Percentiles rank a stretch among this genome's conserved stretches.
phyloP scores from a whole-genome alignment of 1,139 yeast genomes.

The Saccharomycopsis hybrid region DNA sequence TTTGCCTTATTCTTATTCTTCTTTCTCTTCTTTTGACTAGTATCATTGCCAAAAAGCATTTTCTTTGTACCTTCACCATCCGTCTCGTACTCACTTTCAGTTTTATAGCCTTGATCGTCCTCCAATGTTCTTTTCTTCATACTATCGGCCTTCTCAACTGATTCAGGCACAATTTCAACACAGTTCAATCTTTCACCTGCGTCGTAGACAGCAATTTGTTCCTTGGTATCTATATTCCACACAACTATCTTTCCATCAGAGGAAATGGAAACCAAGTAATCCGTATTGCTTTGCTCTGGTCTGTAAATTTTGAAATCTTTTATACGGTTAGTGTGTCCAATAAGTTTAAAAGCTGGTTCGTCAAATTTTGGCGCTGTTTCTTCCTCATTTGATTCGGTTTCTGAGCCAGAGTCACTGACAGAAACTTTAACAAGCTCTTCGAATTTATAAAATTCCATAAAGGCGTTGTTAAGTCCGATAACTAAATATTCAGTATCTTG shows the following conservation, averaged over 20 bases:
- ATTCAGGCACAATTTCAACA: slow-evolving; percentile 70
- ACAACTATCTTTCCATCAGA: slow-evolving; percentile 91
- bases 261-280: slow-evolving; percentile 71
- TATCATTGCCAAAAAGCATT: slow-evolving; percentile 33
- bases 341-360: slow-evolving; percentile 49
- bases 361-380: slow-evolving; percentile 24
- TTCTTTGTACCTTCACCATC: slow-evolving; percentile 35
- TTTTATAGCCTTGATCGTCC: slow-evolving; percentile 41
- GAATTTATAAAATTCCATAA: slow-evolving; percentile 52
- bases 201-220: slow-evolving; percentile 84
- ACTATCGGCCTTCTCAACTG: slow-evolving; percentile 63
- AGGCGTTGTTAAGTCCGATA: slow-evolving; percentile 68
- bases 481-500: slow-evolving; percentile 50
- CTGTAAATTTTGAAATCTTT: slow-evolving; percentile 60
- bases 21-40: slow-evolving; percentile 33
- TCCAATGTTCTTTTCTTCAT: slow-evolving; percentile 60
- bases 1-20: slow-evolving; percentile 11
- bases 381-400: slow-evolving; percentile 25
- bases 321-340: slow-evolving; percentile 81
- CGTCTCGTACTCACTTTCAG: slow-evolving; percentile 50
- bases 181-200: slow-evolving; percentile 93
- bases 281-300: slow-evolving; percentile 26
- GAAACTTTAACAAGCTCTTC: slow-evolving; percentile 25
- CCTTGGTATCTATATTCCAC: slow-evolving; percentile 68
- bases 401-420: slow-evolving; percentile 29